Evolutionary conservation across 306 rosid species (phyloP), one percentile per base, ranked within the genome.

Genomic region (Crotalaria pallida): DNA sequence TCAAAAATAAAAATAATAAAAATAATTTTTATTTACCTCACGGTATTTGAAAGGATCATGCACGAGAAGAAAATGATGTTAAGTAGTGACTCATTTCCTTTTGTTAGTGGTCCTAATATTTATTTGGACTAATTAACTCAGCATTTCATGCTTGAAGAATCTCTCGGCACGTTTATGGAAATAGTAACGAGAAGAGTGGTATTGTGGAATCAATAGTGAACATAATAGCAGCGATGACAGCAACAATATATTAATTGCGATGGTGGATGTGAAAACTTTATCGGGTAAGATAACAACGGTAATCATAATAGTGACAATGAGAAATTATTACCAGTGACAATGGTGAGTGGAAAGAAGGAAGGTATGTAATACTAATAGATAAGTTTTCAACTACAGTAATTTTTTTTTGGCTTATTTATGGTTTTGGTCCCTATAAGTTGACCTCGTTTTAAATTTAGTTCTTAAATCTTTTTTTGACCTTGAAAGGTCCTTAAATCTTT

Each of bases 91-190:
- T 31, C 59, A 23, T 23, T 61, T 49, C 10, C 41, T 62, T 77
- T 47, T 31, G 47, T 48, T 53, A 71, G 82, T 78, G 82, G 33
- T 8, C 41, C 43, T 65, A 29, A 36, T 47, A 65, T 55, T 55
- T 34, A 64, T 53, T 55, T 65, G 17, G 65, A 47, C 65, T 65
- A 48, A 56, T 22, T 56, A 78, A 51, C 49, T 58, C 15, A 21
- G 16, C 9, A 22, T 31, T 31, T 53, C 36, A 34, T 55, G 77
- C 8, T 77, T 56, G 56, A 47, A 77, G 77, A 71, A 77, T 63
- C 62, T 71, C 16, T 71, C 36, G 2, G 65, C 65, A 71, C 78
- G 78, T 72, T 72, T 72, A 10, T 56, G 40, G 73, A 47, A 57
- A 48, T 48, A 49, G 78, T 48, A 65, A 41, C 52, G 67, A 18